Conservation (phyloP, 2,329 filamentous ascomycete species). For the Epichloe uncinata region DNA sequence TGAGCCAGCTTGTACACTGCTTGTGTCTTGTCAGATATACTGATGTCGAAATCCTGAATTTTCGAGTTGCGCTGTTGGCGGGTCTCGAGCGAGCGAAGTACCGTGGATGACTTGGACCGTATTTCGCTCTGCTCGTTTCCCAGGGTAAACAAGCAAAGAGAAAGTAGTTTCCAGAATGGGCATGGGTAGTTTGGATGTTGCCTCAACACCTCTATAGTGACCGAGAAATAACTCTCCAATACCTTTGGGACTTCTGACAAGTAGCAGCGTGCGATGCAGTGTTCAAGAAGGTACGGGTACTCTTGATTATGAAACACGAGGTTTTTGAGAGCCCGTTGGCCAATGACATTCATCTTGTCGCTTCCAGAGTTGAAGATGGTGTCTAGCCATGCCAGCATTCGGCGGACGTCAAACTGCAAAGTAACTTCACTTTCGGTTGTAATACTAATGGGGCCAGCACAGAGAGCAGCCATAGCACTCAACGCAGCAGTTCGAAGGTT, state of each 20-base stretch:
- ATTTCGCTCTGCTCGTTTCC: slow-evolving; percentile 87
- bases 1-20: slow-evolving; percentile 96
- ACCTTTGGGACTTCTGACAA: slow-evolving; percentile 67
- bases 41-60: slow-evolving; percentile 94
- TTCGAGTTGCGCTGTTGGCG: slow-evolving; percentile 70
- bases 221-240: slow-evolving; percentile 88
- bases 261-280: slow-evolving; percentile 88
- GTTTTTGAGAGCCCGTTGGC: slow-evolving; percentile 76
- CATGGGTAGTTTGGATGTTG: slow-evolving; percentile 72
- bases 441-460: slow-evolving; percentile 72
- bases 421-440: slow-evolving; percentile 79
- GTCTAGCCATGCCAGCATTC: slow-evolving; percentile 92
- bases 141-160: slow-evolving; percentile 78
- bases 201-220: slow-evolving; percentile 75
- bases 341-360: slow-evolving; percentile 84
- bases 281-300: slow-evolving; percentile 70
- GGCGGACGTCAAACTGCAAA: slow-evolving; percentile 80
- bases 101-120: slow-evolving; percentile 70
- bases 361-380: slow-evolving; percentile 86
- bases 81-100: slow-evolving; percentile 72
- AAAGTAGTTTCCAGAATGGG: slow-evolving; percentile 82
- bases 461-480: slow-evolving; percentile 90
- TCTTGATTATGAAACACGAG: slow-evolving; percentile 84
- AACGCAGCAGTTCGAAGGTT: slow-evolving; percentile 82
- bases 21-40: slow-evolving; percentile 95